Evolutionary conservation across 2,329 filamentous ascomycete genomes (phyloP).

Genomic region (Fusarium oxysporum): DNA sequence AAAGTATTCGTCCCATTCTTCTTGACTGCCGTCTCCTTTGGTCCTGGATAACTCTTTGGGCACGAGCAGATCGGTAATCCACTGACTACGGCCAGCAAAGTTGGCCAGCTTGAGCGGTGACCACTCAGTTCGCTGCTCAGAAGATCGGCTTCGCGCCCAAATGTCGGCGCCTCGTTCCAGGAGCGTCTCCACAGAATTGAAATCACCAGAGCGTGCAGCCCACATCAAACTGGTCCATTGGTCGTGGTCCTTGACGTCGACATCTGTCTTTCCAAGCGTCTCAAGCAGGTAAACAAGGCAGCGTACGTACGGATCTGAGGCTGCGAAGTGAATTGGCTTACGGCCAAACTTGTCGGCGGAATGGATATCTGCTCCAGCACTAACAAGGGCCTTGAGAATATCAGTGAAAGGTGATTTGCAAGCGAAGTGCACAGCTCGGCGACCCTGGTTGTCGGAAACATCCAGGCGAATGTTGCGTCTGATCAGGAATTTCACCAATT

Average conservation of each 20-base stretch:
- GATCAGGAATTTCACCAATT: not conserved
- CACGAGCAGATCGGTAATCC: not conserved
- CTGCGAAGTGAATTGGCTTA: not conserved
- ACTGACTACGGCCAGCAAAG: not conserved
- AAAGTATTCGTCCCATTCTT: not conserved
- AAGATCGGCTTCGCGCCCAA: not conserved
- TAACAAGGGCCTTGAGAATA: not conserved
- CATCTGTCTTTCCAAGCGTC: accelerated
- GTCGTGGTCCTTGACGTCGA: not conserved
- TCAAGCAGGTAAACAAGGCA: not conserved
- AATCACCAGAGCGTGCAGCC: not conserved
- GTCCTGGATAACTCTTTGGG: not conserved
- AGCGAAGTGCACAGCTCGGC: not conserved
- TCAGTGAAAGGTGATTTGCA: not conserved
- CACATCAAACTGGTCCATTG: not conserved
- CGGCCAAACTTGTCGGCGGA: not conserved
- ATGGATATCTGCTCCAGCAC: not conserved
- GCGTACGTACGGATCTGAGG: accelerated
- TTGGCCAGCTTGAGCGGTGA: not conserved
- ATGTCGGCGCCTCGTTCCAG: not conserved
- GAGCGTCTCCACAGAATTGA: accelerated
- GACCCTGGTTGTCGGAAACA: not conserved
- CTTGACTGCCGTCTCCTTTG: not conserved
- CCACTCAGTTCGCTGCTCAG: not conserved
- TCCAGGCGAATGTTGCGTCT: not conserved